Conservation (phyloP, 768 basidiomycete species). For the Leccinum fibrillosum region DNA sequence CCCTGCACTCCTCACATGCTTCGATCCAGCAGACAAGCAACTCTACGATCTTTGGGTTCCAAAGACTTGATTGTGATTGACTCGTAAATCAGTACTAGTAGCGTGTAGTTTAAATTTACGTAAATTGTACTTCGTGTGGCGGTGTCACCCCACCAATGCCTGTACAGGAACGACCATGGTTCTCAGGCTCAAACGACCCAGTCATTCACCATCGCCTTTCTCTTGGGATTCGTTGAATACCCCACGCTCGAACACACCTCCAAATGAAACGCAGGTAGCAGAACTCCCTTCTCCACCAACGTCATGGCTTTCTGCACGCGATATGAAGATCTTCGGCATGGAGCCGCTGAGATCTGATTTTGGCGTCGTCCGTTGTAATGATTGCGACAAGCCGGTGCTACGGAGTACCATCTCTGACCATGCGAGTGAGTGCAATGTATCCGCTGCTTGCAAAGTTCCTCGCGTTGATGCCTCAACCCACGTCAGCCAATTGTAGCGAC, state of each 20-base stretch:
- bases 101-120: slow-evolving; percentile 12
- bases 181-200: slow-evolving; percentile 42
- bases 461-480: slow-evolving; percentile 7
- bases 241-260: slow-evolving; percentile 30
- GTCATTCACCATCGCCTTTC: slow-evolving; percentile 52
- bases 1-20: slow-evolving; percentile 64
- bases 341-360: slow-evolving; percentile 71
- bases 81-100: no score
- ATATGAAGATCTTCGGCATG: slow-evolving; percentile 86
- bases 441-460: neutral
- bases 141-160: neutral
- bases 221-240: slow-evolving; percentile 52
- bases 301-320: slow-evolving; percentile 78
- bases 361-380: slow-evolving; percentile 66
- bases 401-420: slow-evolving; percentile 76
- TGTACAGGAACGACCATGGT: slow-evolving; percentile 31
- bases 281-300: slow-evolving; percentile 71
- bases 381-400: slow-evolving; percentile 80
- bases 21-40: slow-evolving; percentile 73
- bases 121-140: slow-evolving; percentile 9
- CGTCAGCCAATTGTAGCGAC: slow-evolving; percentile 57
- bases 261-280: slow-evolving; percentile 35
- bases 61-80: slow-evolving; percentile 11
- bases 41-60: slow-evolving; percentile 79
- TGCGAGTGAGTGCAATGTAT: slow-evolving; percentile 46